A percentile compares a stretch with the other conserved stretches of the same genome.
Evolutionary conservation across 1,139 yeast species (phyloP).

Genomic region (Wickerhamomyces sp.): DNA sequence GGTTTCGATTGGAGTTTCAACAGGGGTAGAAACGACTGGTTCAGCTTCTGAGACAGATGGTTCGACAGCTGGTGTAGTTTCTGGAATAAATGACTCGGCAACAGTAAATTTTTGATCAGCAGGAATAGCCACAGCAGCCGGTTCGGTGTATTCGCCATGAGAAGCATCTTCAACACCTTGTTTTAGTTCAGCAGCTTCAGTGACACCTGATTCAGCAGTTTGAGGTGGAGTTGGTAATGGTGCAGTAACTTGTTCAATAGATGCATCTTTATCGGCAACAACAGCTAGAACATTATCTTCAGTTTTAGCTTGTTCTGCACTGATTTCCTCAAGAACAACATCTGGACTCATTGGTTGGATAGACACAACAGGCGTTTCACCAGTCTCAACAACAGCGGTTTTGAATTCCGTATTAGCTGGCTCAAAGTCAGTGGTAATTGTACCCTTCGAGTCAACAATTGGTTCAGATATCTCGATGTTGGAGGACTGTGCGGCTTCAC

Average conservation of each 20-base stretch:
- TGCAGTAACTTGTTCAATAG: constrained; percentile 4
- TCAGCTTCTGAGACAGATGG: not conserved
- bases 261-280: constrained; percentile 9
- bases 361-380: constrained; percentile 10
- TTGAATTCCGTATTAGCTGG: constrained; percentile 12
- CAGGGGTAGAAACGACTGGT: not conserved
- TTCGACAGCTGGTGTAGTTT: not conserved
- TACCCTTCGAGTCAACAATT: not conserved
- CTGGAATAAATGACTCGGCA: not conserved
- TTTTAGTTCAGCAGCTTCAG: not conserved
- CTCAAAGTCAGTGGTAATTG: constrained; percentile 8
- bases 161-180: not conserved
- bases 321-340: constrained; percentile 14
- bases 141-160: constrained; percentile 8
- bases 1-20: not conserved
- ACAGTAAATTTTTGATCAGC: constrained; percentile 7
- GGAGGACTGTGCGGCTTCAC: not conserved
- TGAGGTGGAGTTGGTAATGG: constrained; percentile 19
- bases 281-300: constrained; percentile 21
- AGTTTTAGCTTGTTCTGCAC: constrained; percentile 14
- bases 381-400: constrained; percentile 9
- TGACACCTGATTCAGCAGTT: constrained; percentile 9
- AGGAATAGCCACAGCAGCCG: constrained; percentile 8
- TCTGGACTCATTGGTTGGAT: constrained; percentile 10
- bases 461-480: not conserved